phyloP scores from a whole-genome alignment of 495 filamentous ascomycete species.

The Penicillium cinerascens region DNA sequence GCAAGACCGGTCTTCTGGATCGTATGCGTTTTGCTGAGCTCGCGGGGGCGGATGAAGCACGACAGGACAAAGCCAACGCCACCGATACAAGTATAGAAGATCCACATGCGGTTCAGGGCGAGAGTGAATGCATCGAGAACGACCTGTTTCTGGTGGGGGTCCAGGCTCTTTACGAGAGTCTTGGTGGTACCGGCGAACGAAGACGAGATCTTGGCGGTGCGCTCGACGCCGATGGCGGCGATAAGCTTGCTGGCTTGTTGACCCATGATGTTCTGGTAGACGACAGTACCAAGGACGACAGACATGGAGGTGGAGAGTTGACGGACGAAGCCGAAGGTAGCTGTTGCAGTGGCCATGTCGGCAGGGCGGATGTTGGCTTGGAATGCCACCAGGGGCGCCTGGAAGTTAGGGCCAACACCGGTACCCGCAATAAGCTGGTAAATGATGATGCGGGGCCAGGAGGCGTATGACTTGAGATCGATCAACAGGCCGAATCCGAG shows the following conservation, averaged over 20 bases:
- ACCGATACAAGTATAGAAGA: slow-evolving; percentile 55
- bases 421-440: slow-evolving; percentile 53
- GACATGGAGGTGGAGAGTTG: slow-evolving; percentile 50
- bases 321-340: slow-evolving; percentile 52
- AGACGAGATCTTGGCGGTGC: slow-evolving; percentile 28
- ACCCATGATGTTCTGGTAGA: slow-evolving; percentile 54
- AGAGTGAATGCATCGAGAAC: slow-evolving; percentile 54
- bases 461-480: slow-evolving; percentile 44
- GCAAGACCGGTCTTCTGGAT: slow-evolving; percentile 62
- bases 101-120: slow-evolving; percentile 64
- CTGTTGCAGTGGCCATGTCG: slow-evolving; percentile 52
- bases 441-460: slow-evolving; percentile 50
- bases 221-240: slow-evolving; percentile 32
- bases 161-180: slow-evolving; percentile 49
- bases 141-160: slow-evolving; percentile 40
- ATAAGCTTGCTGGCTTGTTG: slow-evolving; percentile 38
- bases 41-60: slow-evolving; percentile 51
- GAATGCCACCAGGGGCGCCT: slow-evolving; percentile 56
- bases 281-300: slow-evolving; percentile 54
- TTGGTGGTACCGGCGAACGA: slow-evolving; percentile 59
- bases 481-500: slow-evolving; percentile 55
- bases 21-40: slow-evolving; percentile 56
- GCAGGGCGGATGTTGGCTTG: slow-evolving; percentile 48
- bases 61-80: slow-evolving; percentile 53
- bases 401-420: slow-evolving; percentile 56